Conservation (phyloP, 225 moss, liverwort and hornwort species). For the Sphagnum tenellum region DNA sequence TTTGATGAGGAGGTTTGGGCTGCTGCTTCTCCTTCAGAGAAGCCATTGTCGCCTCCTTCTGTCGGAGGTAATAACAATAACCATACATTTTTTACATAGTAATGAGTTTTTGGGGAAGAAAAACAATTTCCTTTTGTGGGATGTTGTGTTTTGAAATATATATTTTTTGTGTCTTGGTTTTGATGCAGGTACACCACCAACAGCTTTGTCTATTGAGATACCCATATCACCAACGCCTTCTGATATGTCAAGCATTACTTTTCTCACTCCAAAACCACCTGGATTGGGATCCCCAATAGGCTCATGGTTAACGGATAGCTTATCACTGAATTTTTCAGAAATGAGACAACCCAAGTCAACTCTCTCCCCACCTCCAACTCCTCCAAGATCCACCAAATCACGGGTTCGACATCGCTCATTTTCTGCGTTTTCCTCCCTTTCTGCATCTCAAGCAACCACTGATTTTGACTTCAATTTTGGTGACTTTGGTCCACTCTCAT, state of each 20-base stretch:
- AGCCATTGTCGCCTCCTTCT: slow-evolving; percentile 6
- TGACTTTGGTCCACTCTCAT: slow-evolving; percentile 33
- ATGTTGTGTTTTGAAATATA: no score
- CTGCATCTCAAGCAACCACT: slow-evolving; percentile 19
- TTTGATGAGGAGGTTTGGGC: no score
- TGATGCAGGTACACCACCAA: background rate
- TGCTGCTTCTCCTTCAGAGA: no score
- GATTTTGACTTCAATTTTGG: slow-evolving; percentile 36
- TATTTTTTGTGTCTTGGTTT: background rate
- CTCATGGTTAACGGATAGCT: slow-evolving; percentile 24
- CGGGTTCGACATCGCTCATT: slow-evolving; percentile 38
- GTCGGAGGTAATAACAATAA: slow-evolving; percentile 16
- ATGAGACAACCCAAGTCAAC: slow-evolving; percentile 21
- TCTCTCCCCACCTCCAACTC: slow-evolving; percentile 39
- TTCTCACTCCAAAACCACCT: slow-evolving; percentile 27
- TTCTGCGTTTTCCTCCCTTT: slow-evolving; percentile 35
- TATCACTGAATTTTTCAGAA: slow-evolving; percentile 25
- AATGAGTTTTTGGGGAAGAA: background rate
- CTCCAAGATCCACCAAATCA: slow-evolving; percentile 22
- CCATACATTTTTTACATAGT: background rate
- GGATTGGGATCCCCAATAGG: slow-evolving; percentile 12
- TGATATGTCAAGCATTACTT: slow-evolving; percentile 20
- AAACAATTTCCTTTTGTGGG: no score
- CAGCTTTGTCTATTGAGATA: slow-evolving; percentile 20
- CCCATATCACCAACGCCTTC: slow-evolving; percentile 20